These are phyloP conservation scores for Dichomitus squalens DNA, from an alignment of 1,284 basidiomycete genomes.

Conservation along the genomic window DNA sequence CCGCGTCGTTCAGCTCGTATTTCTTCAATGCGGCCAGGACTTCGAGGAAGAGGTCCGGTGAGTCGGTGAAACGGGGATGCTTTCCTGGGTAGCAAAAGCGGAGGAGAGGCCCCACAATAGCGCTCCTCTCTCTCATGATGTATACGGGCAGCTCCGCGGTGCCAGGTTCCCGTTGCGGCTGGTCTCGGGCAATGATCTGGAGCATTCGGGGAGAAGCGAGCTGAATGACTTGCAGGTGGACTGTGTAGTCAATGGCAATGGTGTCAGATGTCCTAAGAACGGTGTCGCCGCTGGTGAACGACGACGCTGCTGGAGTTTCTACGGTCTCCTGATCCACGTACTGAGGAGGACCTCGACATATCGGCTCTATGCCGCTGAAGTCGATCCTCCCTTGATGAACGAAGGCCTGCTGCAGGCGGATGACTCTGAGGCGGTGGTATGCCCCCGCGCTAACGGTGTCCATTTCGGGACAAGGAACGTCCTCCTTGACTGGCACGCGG, in stretches of 20 bases:
- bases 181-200: neutral
- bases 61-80: neutral
- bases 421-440: slow-evolving; percentile 16
- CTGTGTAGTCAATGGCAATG: slow-evolving; percentile 9
- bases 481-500: neutral
- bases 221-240: neutral
- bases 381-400: neutral
- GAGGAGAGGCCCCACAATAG: neutral
- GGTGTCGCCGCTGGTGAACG: slow-evolving; percentile 18
- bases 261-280: slow-evolving; percentile 29
- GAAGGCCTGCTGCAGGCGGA: neutral
- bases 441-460: slow-evolving; percentile 3
- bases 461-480: neutral
- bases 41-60: neutral
- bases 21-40: neutral
- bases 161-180: neutral
- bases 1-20: neutral
- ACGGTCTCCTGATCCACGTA: neutral
- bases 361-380: neutral
- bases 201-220: neutral
- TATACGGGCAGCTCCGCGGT: neutral
- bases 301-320: neutral
- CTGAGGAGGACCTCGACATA: neutral
- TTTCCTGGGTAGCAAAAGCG: neutral
- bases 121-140: neutral